Evolutionary conservation across 2,329 filamentous ascomycete genomes (phyloP), one percentile per base, ranked within the genome.

Genomic region (Hymenoscyphus salicellus): DNA sequence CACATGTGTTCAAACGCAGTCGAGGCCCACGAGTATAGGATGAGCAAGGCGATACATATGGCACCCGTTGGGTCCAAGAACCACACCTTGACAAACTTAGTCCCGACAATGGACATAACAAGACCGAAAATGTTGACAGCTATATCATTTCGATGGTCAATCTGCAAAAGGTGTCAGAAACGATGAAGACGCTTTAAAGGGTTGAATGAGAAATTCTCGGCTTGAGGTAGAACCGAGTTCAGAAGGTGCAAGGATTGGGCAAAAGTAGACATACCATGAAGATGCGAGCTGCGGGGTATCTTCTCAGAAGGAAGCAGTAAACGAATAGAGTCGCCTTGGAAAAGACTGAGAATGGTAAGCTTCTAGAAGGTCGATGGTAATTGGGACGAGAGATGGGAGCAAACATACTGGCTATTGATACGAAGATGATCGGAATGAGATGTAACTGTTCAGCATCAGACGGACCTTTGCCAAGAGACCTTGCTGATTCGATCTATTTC

Each of bases 91-190:
- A 43, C 60, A 16, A 82, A 80, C n/a, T 84, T 83, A 72, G 90
- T 93, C 78, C 91, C 91, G 62, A 91, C 72, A 8, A 96, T 85
- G 1, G 93, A 93, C 74, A 96, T 96, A 28, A 95, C 83, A 73
- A 96, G 95, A 68, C 90, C 93, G 72, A 95, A 94, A 0, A 86
- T 86, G 78, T 97, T 97, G 84, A 97, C 97, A 36, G 96, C 87
- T 32, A 97, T 90, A 73, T 96, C 91, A 0, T 91, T 89, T 20
- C 70, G 65, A 58, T 71, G 70, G 58, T 71, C 70, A 28, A 62
- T 26, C 36, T 38, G 14, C 16, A 38, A 36, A 2, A 38, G 36
- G 14, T 16, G 36, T 38, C 16, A 38, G 36, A 16, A 5, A 5
- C 16, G 14, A 38, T 3, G 5, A 14, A 38, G 16, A 14, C 11